phyloP scores from a whole-genome alignment of 805 yeast genomes.

The Wickerhamomyces xylosicus region DNA sequence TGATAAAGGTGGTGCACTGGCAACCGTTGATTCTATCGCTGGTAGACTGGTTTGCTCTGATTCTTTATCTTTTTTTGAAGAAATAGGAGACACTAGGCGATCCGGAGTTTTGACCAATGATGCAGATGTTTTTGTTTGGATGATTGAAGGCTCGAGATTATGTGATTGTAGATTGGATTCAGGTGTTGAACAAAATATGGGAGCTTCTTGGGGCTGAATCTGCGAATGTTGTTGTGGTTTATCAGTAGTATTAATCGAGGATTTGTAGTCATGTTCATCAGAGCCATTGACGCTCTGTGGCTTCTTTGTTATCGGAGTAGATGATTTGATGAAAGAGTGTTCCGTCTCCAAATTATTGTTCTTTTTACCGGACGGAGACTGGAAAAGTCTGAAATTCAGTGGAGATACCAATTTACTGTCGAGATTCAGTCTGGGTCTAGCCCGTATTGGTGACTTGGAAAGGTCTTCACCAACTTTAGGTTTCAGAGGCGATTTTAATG shows the following conservation, averaged over 20 bases:
- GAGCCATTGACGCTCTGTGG: no score
- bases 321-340: neutral
- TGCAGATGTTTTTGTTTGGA: no score
- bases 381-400: neutral
- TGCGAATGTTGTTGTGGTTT: no score
- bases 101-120: no score
- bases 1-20: neutral
- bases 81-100: no score
- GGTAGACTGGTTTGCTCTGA: neutral
- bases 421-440: conserved; percentile 1
- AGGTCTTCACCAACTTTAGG: neutral
- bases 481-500: conserved; percentile 12
- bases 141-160: no score
- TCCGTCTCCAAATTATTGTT: neutral
- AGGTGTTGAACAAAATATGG: no score
- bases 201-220: no score
- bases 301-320: neutral
- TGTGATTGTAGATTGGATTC: no score
- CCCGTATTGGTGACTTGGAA: conserved; percentile 13
- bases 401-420: neutral
- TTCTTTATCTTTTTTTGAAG: neutral
- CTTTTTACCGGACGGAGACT: neutral
- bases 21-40: neutral
- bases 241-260: no score
- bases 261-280: no score